Conservation (phyloP, 257 asterid genomes). For the Jasminum sambac region DNA sequence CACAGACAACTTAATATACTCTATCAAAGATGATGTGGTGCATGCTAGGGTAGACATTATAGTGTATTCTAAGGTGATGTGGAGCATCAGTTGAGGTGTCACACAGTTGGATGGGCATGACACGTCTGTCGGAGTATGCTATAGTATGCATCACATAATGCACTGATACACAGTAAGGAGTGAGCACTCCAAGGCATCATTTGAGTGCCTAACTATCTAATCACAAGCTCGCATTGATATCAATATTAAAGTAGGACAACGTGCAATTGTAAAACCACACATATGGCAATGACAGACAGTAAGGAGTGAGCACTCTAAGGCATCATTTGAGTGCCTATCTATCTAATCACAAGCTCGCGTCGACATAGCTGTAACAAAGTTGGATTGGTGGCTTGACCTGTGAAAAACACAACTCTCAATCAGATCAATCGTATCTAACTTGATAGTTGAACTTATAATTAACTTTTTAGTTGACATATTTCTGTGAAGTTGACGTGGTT, state of each 20-base stretch:
- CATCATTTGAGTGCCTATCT: conserved; percentile 17
- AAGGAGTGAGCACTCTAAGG: conserved; percentile 44
- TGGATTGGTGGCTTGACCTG: background rate
- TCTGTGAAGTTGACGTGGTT: background rate
- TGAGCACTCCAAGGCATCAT: conserved; percentile 40
- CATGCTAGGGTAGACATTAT: too few relatives aligned
- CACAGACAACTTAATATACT: background rate
- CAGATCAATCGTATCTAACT: background rate
- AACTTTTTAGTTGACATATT: background rate
- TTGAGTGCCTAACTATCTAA: conserved; percentile 7
- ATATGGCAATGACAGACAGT: conserved; percentile 45
- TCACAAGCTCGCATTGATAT: background rate
- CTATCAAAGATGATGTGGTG: background rate
- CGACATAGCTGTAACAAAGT: background rate
- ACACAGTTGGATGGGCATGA: too few relatives aligned
- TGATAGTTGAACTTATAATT: background rate
- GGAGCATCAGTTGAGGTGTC: too few relatives aligned
- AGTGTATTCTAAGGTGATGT: too few relatives aligned
- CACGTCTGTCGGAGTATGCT: too few relatives aligned
- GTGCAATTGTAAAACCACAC: background rate
- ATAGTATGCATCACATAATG: too few relatives aligned
- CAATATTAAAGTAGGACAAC: too few relatives aligned
- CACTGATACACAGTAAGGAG: conserved; percentile 31
- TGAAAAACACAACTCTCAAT: background rate
- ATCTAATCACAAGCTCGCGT: background rate